Evolutionary conservation across 2,329 filamentous ascomycete species (phyloP), one percentile per base, ranked within the genome.

Genomic region (Fusarium sp.): DNA sequence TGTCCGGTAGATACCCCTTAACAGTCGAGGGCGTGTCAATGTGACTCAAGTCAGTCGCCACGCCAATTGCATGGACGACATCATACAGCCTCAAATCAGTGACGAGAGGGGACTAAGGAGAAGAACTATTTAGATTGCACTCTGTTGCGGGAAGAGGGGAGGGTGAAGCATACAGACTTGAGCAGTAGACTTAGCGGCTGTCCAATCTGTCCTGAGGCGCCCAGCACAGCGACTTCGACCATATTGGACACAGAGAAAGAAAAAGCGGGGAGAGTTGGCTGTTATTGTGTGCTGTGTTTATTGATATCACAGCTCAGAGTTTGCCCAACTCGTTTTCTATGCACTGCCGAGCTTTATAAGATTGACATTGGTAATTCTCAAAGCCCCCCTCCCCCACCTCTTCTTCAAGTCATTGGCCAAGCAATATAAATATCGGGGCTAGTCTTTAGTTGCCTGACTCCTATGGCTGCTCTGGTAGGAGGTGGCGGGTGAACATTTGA

Each of bases 11-110:
- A 82, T 93, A 93, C 78, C 93, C 93, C 73, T 86, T 91, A 80
- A 94, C 92, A 78, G 85, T 90, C 87, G 90, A 92, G 87, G 93
- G 92, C 82, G 92, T 94, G 87, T 94, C 94, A 87, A 94, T 93
- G 86, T 94, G 93, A 82, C 89, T 89, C 82, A 94, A 88, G 84
- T 94, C 93, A 81, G 92, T 93, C 75, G 93, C 92, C 82, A 94
- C 93, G 90, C 93, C 92, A 16, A 71, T 45, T 6, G 62, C 45
- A 52, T 72, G 66, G 7, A 70, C 66, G 13, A 73, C 37, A 57
- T 73, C 72, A 42, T 72, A 70, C 29, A 73, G 66, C 42, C 67
- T 66, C 16, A 75, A 38, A 16, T 73, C 66, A 5, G 57, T 54
- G 10, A 74, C 62, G 7, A 72, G 45, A 13, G 57, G 29, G 8